Conservation (phyloP, 371 early-diverging fungal genomes). For the Scutellospora calospora region DNA sequence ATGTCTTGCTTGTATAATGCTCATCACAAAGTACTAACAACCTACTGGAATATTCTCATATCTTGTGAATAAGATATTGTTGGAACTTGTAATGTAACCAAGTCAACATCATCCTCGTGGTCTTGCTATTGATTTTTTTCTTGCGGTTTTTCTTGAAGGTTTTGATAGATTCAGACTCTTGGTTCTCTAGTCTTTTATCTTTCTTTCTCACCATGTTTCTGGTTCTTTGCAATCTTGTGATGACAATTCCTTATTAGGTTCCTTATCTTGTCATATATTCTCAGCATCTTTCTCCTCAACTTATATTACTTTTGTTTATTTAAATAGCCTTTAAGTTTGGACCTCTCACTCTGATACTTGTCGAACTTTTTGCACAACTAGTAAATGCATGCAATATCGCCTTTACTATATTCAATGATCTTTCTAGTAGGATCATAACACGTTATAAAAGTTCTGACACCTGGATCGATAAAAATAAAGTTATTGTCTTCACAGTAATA, state of each 20-base stretch:
- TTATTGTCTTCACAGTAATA: neutral
- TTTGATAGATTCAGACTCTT: no score
- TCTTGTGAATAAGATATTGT: neutral
- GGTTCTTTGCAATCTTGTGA: neutral
- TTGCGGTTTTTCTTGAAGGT: slow-evolving; percentile 10
- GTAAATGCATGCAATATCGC: neutral
- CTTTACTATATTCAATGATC: neutral
- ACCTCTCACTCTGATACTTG: neutral
- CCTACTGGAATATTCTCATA: neutral
- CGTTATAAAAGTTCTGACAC: neutral
- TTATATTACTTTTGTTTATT: neutral
- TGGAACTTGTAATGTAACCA: neutral
- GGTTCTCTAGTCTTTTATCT: no score
- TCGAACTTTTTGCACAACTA: neutral
- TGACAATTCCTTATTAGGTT: slow-evolving; percentile 19
- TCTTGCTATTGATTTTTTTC: neutral
- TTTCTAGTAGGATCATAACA: neutral
- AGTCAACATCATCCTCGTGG: neutral
- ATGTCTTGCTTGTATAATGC: neutral
- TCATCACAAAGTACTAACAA: neutral
- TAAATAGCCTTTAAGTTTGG: neutral
- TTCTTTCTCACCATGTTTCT: no score
- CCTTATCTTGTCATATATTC: slow-evolving; percentile 14
- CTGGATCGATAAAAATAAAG: neutral
- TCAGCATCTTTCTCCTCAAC: neutral